These are phyloP conservation scores for Malassezia obtusa DNA, from an alignment of 1,284 basidiomycete species.

Conservation along the genomic window DNA sequence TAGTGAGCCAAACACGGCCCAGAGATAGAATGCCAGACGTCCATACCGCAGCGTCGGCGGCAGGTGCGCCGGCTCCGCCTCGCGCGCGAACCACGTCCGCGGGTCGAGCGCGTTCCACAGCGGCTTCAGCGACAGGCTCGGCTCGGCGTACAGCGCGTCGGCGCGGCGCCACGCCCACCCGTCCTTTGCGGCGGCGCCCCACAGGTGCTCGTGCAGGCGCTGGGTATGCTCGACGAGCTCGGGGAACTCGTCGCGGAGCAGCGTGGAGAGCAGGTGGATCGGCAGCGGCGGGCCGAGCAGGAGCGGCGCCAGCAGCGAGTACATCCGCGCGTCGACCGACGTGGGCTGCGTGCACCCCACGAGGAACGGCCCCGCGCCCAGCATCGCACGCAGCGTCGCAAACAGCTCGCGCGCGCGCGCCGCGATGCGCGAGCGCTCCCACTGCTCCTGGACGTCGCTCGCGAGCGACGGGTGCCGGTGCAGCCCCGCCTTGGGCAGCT, in stretches of 20 bases:
- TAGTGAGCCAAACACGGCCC: slow-evolving; percentile 29
- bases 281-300: slow-evolving; percentile 19
- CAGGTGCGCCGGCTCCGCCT: background rate
- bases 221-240: slow-evolving; percentile 15
- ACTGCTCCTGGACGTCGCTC: slow-evolving; percentile 8
- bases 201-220: slow-evolving; percentile 16
- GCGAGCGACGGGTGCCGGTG: background rate
- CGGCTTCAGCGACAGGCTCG: background rate
- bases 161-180: slow-evolving; percentile 13
- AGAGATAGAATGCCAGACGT: slow-evolving; percentile 25
- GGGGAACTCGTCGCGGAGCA: slow-evolving; percentile 19
- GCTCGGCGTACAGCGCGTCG: background rate
- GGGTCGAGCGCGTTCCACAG: background rate
- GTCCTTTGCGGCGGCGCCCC: background rate
- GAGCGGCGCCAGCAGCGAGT: slow-evolving; percentile 27
- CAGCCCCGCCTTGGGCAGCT: slow-evolving; percentile 1
- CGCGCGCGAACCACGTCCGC: slow-evolving; percentile 1
- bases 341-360: slow-evolving; percentile 5
- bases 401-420: slow-evolving; percentile 17
- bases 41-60: slow-evolving; percentile 21
- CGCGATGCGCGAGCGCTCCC: slow-evolving; percentile 18
- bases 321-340: slow-evolving; percentile 24
- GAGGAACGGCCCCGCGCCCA: slow-evolving; percentile 2
- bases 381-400: slow-evolving; percentile 15
- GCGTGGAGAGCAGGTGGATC: slow-evolving; percentile 14